Conservation (phyloP, 768 basidiomycete genomes). For the Lactarius hengduanensis region DNA sequence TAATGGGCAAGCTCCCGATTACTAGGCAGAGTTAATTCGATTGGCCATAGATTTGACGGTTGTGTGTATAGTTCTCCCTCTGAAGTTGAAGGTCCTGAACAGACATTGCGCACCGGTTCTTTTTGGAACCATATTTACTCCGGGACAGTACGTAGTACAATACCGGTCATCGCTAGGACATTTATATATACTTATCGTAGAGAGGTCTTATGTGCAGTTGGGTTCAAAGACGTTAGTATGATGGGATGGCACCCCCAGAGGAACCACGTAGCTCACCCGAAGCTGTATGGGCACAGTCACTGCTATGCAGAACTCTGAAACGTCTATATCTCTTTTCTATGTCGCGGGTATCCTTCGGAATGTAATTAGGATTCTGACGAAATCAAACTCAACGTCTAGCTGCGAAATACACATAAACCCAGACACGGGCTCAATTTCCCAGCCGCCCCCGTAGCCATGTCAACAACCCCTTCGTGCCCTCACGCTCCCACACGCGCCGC, state of each 20-base stretch:
- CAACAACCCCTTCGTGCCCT: slow-evolving; percentile 78
- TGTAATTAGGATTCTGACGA: not conserved
- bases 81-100: not conserved
- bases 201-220: too few species aligned
- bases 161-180: too few species aligned
- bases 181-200: too few species aligned
- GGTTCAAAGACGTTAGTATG: too few species aligned
- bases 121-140: too few species aligned
- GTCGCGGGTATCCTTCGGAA: too few species aligned
- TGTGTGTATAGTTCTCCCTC: not conserved
- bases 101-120: not conserved
- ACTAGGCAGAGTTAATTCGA: not conserved
- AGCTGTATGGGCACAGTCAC: too few species aligned
- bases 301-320: too few species aligned
- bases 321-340: too few species aligned
- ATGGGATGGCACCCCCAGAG: too few species aligned
- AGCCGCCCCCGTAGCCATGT: slow-evolving; percentile 77
- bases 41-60: not conserved
- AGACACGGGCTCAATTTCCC: slow-evolving; percentile 31
- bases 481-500: slow-evolving; percentile 81
- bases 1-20: slow-evolving; percentile 8
- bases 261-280: too few species aligned
- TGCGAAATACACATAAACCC: not conserved
- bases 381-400: not conserved
- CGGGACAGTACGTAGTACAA: too few species aligned